Percentiles rank a stretch among this genome's conserved stretches.
These are phyloP conservation scores for Solanum bulbocastanum DNA, from an alignment of 257 asterid species.

Conservation along the genomic window DNA sequence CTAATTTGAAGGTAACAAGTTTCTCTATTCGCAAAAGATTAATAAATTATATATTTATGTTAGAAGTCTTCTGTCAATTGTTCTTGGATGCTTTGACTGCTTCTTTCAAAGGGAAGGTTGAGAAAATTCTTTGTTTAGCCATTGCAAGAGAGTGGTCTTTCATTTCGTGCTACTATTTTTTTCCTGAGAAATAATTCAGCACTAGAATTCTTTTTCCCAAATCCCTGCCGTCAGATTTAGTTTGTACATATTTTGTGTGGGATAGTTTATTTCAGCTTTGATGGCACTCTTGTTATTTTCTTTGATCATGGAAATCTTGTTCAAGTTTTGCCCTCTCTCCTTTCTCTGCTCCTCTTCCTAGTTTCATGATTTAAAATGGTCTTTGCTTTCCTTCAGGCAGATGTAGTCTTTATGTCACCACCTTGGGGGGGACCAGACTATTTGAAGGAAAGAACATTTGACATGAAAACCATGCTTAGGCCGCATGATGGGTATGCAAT, in stretches of 20 bases:
- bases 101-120: not conserved
- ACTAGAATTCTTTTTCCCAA: not conserved
- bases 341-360: not conserved
- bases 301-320: not conserved
- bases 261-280: not conserved
- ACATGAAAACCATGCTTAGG: slow-evolving; percentile 70
- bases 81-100: not conserved
- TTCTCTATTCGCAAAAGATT: not conserved
- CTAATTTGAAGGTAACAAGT: slow-evolving; percentile 51
- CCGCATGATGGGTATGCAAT: slow-evolving; percentile 71
- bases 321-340: not conserved
- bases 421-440: slow-evolving; percentile 99
- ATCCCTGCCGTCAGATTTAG: not conserved
- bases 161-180: not conserved
- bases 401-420: slow-evolving; percentile 78
- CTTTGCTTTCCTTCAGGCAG: slow-evolving; percentile 43
- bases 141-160: not conserved
- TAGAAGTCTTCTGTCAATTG: not conserved
- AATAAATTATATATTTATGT: not conserved
- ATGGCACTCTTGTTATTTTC: not conserved
- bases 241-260: not conserved
- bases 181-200: not conserved
- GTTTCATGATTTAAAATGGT: not conserved
- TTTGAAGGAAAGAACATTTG: slow-evolving; percentile 54
- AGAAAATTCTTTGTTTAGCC: not conserved